Conservation (phyloP, 192 early-diverging fungal genomes). For the Backusella westeae region DNA sequence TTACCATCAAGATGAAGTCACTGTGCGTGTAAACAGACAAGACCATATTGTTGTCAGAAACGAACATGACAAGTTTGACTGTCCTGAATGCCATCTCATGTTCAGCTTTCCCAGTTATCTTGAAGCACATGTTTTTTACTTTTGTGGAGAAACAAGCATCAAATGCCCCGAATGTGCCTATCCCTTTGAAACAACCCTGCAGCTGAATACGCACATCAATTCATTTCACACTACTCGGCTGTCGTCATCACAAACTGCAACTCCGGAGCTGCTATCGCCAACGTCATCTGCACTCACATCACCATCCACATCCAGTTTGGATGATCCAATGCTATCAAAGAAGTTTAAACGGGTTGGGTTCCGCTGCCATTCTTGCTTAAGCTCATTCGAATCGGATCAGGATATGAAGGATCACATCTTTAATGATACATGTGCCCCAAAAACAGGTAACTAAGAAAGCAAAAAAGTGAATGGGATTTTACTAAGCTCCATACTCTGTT, state of each 20-base stretch:
- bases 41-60: neutral
- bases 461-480: neutral
- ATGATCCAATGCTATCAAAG: neutral
- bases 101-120: neutral
- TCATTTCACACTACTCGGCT: neutral
- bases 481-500: neutral
- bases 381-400: neutral
- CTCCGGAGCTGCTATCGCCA: neutral
- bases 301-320: neutral
- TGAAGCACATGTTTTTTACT: neutral
- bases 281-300: neutral
- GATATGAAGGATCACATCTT: neutral
- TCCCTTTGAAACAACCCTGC: neutral
- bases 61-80: neutral
- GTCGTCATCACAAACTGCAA: neutral
- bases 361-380: neutral
- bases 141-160: neutral
- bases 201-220: neutral
- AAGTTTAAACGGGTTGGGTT: neutral
- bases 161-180: neutral
- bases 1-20: neutral
- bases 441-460: neutral
- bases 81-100: neutral
- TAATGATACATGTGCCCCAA: neutral
- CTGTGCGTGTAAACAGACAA: neutral